phyloP scores from a whole-genome alignment of 805 yeast species.

The Brettanomyces sp. region DNA sequence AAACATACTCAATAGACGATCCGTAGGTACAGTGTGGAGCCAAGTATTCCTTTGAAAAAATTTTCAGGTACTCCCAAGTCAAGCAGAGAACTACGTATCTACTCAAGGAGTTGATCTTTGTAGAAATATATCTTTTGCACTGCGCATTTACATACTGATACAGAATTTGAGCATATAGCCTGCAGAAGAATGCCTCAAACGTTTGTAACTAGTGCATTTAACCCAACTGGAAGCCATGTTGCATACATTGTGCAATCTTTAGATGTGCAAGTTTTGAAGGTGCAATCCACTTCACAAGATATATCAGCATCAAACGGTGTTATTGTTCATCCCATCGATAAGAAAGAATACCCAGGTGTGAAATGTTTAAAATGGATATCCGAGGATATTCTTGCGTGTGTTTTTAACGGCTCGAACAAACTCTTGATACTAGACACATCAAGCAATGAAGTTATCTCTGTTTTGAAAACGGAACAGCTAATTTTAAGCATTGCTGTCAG shows the following conservation, averaged over 20 bases:
- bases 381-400: neutral
- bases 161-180: no score
- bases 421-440: neutral
- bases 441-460: neutral
- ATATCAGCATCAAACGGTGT: neutral
- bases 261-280: constrained; percentile 4
- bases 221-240: constrained; percentile 1
- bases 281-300: constrained; percentile 3
- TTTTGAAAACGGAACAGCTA: neutral
- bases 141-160: no score
- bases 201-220: constrained; percentile 1
- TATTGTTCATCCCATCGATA: constrained; percentile 1
- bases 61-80: no score
- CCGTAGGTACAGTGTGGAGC: no score
- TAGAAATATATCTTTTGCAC: no score
- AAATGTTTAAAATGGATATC: neutral
- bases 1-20: neutral
- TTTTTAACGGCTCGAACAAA: neutral
- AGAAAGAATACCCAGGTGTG: neutral
- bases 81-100: no score
- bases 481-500: neutral
- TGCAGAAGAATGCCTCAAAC: no score
- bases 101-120: no score
- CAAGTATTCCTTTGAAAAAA: no score
- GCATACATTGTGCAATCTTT: constrained; percentile 6